These are phyloP conservation scores for Fusarium secorum DNA, from an alignment of 2,329 filamentous ascomycete species.

Conservation along the genomic window DNA sequence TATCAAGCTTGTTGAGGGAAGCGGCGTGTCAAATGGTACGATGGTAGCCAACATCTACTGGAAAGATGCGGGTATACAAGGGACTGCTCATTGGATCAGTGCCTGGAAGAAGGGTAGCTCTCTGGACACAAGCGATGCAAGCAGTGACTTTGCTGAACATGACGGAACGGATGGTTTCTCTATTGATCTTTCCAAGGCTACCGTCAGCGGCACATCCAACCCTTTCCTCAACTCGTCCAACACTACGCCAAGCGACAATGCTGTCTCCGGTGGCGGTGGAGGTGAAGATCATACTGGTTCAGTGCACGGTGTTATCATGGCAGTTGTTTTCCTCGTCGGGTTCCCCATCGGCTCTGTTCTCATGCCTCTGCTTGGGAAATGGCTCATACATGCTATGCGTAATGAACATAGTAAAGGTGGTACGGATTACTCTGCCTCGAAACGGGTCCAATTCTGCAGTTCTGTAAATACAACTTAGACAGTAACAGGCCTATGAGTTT, in stretches of 20 bases:
- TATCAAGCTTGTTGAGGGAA: not conserved
- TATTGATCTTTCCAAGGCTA: not conserved
- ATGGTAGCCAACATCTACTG: conserved; percentile 1
- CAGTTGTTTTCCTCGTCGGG: not conserved
- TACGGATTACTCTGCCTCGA: no score
- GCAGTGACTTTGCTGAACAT: not conserved
- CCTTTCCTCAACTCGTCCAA: not conserved
- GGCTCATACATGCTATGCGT: no score
- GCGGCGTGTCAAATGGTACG: not conserved
- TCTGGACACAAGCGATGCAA: not conserved
- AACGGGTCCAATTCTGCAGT: no score
- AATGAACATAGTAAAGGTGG: no score
- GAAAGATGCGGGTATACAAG: not conserved
- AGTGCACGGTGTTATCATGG: not conserved
- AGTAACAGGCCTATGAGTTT: no score
- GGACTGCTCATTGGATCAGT: not conserved
- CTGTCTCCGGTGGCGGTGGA: not conserved
- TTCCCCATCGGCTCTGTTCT: not conserved
- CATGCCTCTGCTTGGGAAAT: not conserved
- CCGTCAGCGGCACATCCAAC: not conserved
- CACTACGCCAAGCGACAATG: not conserved
- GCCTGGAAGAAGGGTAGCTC: conserved; percentile 2
- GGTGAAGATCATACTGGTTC: not conserved
- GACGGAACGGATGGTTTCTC: not conserved
- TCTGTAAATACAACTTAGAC: no score